Evolutionary conservation across 345 rosid genomes (phyloP).

Genomic region (Euphorbia tirucalli): DNA sequence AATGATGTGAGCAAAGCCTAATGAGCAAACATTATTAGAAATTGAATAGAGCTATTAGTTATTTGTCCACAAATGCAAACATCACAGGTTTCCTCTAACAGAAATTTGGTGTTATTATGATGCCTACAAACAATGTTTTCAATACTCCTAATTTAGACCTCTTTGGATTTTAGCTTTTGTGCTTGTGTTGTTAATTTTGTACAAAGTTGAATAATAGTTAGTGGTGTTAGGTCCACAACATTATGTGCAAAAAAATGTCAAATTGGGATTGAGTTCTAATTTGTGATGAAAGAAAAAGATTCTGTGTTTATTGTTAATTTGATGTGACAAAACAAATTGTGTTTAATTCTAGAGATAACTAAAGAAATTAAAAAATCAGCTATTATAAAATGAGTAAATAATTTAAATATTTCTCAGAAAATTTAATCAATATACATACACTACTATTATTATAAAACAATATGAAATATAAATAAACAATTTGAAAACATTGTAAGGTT

Average conservation of each 20-base stretch:
- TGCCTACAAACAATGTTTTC: too few species aligned
- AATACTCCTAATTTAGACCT: too few species aligned
- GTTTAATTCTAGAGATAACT: too few species aligned
- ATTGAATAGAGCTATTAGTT: neutral
- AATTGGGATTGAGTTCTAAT: too few species aligned
- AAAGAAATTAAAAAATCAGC: too few species aligned
- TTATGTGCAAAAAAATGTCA: neutral
- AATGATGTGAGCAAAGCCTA: neutral
- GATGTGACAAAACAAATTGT: too few species aligned
- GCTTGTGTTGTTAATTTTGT: neutral
- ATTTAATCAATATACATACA: too few species aligned
- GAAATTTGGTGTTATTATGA: too few species aligned
- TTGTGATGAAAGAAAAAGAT: too few species aligned
- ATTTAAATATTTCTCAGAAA: too few species aligned
- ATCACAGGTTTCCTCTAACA: neutral
- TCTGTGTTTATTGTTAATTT: too few species aligned
- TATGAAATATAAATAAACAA: neutral
- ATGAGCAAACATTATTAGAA: neutral
- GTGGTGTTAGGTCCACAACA: neutral
- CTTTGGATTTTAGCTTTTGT: neutral
- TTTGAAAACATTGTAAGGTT: conserved; percentile 1
- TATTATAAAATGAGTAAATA: too few species aligned
- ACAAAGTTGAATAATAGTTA: neutral
- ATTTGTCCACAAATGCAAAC: neutral
- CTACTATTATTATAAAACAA: neutral